Percentiles rank a stretch among this genome's conserved stretches.
Evolutionary conservation across 306 rosid species (phyloP).

Genomic region (Lagenaria siceraria): DNA sequence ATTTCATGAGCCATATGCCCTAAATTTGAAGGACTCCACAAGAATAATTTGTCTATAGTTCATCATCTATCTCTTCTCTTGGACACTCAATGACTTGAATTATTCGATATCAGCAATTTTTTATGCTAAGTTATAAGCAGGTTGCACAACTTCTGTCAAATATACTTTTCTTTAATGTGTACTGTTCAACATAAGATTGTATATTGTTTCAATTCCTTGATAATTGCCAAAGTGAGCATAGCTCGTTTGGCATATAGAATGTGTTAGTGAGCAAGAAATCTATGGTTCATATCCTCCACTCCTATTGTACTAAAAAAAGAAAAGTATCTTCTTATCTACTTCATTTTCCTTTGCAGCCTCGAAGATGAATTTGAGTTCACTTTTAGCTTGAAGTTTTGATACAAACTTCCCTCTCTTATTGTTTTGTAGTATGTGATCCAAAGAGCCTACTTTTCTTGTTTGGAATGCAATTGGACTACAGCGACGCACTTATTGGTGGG

Average conservation of each 20-base stretch:
- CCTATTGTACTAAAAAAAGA: too few species aligned
- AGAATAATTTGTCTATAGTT: neutral
- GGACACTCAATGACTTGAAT: neutral
- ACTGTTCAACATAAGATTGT: neutral
- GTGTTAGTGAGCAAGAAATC: too few species aligned
- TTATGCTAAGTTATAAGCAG: neutral
- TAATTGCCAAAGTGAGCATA: neutral
- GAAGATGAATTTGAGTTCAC: neutral
- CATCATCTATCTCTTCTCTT: neutral
- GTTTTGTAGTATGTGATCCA: conserved; percentile 77
- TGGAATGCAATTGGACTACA: conserved; percentile 96
- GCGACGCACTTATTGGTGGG: conserved; percentile 93
- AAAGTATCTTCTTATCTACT: neutral
- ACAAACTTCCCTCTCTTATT: neutral
- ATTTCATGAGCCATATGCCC: neutral
- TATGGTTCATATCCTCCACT: too few species aligned
- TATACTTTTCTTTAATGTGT: neutral
- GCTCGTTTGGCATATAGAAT: too few species aligned
- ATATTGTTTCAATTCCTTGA: neutral
- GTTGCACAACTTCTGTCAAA: neutral
- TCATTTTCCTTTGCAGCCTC: neutral
- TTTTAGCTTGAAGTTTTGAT: neutral
- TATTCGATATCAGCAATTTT: neutral
- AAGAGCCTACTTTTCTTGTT: conserved; percentile 85
- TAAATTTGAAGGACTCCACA: neutral